Evolutionary conservation across 306 rosid species (phyloP), one percentile per base, ranked within the genome.

Genomic region (Neltuma alba): DNA sequence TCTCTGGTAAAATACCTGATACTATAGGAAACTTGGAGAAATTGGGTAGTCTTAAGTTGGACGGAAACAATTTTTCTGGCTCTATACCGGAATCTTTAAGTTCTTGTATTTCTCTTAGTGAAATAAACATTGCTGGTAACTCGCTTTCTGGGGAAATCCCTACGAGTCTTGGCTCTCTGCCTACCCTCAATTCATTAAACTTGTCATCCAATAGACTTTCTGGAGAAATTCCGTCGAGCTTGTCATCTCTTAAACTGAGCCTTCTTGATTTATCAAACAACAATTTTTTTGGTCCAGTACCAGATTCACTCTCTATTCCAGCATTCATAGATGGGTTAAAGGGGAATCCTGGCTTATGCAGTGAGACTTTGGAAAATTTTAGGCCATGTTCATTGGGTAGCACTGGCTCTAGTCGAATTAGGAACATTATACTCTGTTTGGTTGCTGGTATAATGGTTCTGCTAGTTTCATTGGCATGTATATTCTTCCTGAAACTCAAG

Each of bases 311-410:
- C 2, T 81, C 89, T 38, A 84, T 87, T 69, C 38, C 10, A 60
- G 89, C 87, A 61, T 90, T 85, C 28, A 60, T 44, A 37, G 86
- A 67, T 28, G 85, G 90, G 50, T 88, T 90, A 44, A 62, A 2
- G 31, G 87, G 89, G 57, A 90, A 90, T 81, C 92, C 94, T 23
- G 89, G 94, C 77, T 79, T 90, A 78, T 90, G 94, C 68, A 72
- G 88, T 54, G 70, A 72, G 60, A 79, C 75, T 73, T 20, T 69
- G 60, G 16, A 70, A 47, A 61, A 60, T 57, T 75, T 86, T 64
- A 61, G 55, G 74, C 33, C 67, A 64, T 90, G 94, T 75, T 83
- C 89, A 16, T 61, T 82, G 20, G 70, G 42, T 9, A 25, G 81
- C 4, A 44, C 73, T 20, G 33, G 72, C 13, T 74, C 84, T 36